Evolutionary conservation across 2,329 filamentous ascomycete genomes (phyloP).

Genomic region (Periconia sp.): DNA sequence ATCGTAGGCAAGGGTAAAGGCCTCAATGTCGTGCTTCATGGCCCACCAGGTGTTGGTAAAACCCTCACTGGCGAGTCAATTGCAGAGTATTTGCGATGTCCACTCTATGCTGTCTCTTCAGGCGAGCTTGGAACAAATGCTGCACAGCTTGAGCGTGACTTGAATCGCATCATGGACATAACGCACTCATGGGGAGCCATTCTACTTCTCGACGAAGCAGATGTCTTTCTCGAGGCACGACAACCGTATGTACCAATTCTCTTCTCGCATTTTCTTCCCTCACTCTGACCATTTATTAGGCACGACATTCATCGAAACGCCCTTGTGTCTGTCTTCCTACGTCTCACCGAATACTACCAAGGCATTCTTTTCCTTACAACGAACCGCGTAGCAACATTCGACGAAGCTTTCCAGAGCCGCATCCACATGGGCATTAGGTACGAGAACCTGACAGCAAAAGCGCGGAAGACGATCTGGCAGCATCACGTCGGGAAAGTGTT

Average conservation of each 20-base stretch:
- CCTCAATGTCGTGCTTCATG: constrained; percentile 78
- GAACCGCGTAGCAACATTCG: constrained; percentile 86
- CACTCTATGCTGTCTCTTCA: constrained; percentile 81
- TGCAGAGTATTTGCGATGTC: constrained; percentile 79
- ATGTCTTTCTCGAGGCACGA: constrained; percentile 71
- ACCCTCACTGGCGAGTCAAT: constrained; percentile 88
- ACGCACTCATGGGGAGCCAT: constrained; percentile 88
- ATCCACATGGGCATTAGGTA: constrained; percentile 88
- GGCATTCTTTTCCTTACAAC: constrained; percentile 90
- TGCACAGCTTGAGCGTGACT: constrained; percentile 72
- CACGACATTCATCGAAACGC: constrained; percentile 86
- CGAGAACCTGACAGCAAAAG: constrained; percentile 72
- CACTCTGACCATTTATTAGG: too few relatives aligned
- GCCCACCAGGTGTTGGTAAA: constrained; percentile 83
- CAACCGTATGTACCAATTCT: too few relatives aligned
- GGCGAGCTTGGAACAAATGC: constrained; percentile 81
- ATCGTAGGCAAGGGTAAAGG: constrained; percentile 81
- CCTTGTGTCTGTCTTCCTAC: constrained; percentile 84
- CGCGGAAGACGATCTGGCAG: constrained; percentile 80
- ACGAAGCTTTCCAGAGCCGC: constrained; percentile 86
- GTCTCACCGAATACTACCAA: constrained; percentile 88
- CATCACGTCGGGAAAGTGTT: constrained; percentile 80
- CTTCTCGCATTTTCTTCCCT: too few relatives aligned
- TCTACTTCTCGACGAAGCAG: constrained; percentile 78
- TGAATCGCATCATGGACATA: constrained; percentile 85